Conservation (phyloP, 345 rosid species). For the Rhizophora mangle region DNA sequence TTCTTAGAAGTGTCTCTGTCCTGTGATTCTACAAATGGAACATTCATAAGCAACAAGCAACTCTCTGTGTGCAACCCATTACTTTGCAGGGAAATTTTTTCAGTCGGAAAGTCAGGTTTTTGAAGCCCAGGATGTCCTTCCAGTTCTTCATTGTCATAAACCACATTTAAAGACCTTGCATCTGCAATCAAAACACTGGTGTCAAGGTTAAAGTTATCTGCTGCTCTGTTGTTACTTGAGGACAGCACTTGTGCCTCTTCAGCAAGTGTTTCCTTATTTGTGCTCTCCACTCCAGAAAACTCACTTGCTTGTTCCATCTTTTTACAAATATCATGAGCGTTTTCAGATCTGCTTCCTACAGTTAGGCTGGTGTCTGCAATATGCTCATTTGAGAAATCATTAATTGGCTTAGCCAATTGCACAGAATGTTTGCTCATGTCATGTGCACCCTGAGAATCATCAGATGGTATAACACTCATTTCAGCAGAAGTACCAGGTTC, state of each 20-base stretch:
- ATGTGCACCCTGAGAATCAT: slow-evolving; percentile 15
- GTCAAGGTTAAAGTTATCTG: slow-evolving; percentile 13
- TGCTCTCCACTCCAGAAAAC: slow-evolving; percentile 14
- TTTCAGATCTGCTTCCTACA: slow-evolving; percentile 20
- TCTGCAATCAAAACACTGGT: slow-evolving; percentile 15
- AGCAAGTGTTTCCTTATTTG: background rate
- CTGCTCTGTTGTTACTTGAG: slow-evolving; percentile 12
- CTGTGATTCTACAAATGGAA: slow-evolving; percentile 25
- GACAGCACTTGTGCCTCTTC: slow-evolving; percentile 15
- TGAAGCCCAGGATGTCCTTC: slow-evolving; percentile 28
- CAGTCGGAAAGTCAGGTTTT: slow-evolving; percentile 21
- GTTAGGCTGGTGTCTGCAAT: slow-evolving; percentile 9
- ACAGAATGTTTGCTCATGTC: slow-evolving; percentile 17
- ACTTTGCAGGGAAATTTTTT: slow-evolving; percentile 22
- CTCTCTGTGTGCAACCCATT: slow-evolving; percentile 6
- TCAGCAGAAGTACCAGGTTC: slow-evolving; percentile 22
- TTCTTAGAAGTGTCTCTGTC: slow-evolving; percentile 16
- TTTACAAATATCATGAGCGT: slow-evolving; percentile 19
- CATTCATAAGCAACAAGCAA: slow-evolving; percentile 20
- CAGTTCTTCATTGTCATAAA: slow-evolving; percentile 27
- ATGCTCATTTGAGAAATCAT: slow-evolving; percentile 11
- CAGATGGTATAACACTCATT: slow-evolving; percentile 20
- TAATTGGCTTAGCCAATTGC: slow-evolving; percentile 19
- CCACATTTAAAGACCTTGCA: slow-evolving; percentile 18
- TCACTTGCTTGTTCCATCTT: slow-evolving; percentile 26